Base-by-base conservation (phyloP, 352 stramenopile species). In the Globisporangium apiculatum region DNA sequence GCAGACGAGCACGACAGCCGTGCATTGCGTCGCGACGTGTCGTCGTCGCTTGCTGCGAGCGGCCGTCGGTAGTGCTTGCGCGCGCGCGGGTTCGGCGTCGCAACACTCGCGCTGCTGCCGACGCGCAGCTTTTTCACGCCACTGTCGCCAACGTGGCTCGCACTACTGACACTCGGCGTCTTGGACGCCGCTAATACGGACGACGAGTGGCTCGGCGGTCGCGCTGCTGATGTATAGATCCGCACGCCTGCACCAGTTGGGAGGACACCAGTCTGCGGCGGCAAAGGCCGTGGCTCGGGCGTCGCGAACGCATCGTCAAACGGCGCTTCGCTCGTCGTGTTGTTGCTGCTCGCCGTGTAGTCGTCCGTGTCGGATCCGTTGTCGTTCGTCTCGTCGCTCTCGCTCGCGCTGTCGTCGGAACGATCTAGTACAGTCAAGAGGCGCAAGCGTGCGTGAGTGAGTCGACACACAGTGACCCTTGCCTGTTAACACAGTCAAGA, bases 1-100 rank as follows among this genome's bases (percentile, higher is more conserved):
- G 66, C 68, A 18, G 75, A 76, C 36, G 81, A 91, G 46, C 88
- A 89, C 18, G 77, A 79, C 11, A 88, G 46, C 5, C 81, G 81
- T 15, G 76, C 64, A 57, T 79, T 77, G 18, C 69, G 57, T 55
- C 64, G 67, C 18, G 66, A 53, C 50, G 82, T 77, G 46, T 89
- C 79, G 41, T 85, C 77, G 41, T 85, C 77, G 17, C 63, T 89
- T 41, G 85, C 81, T 46, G 66, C 59, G 3, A 89, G 55, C 47
- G 79, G 77, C 36, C 82, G 71, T 35, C 82, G 65, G 17, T 77
- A 71, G 8, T 61, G 61, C 62, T 76, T 89, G 31, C 74, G 72
- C 7, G 61, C 38, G 1, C 62, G 59, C 10, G 69, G 71, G 12
- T 79, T 81, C 15, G 60, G 66, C 15, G 76, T 71, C 1, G 64